phyloP scores from a whole-genome alignment of 805 yeast genomes.

The Candida silvatica region DNA sequence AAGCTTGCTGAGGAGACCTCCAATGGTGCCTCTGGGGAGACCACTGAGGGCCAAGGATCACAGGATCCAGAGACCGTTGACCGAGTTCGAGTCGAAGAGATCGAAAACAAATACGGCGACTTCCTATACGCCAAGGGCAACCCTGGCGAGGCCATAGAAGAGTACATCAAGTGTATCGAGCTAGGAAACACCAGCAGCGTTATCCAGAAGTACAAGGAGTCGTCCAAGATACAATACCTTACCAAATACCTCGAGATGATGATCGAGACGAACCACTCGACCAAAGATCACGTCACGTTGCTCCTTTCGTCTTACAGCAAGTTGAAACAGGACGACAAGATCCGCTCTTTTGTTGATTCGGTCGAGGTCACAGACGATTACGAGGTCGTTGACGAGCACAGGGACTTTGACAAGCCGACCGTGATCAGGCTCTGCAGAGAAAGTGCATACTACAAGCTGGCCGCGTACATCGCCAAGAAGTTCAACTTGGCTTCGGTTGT shows the following conservation, averaged over 20 bases:
- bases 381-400: slow-evolving; percentile 25
- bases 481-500: slow-evolving; percentile 67
- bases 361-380: slow-evolving; percentile 26
- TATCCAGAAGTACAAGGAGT: slow-evolving; percentile 71
- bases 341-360: slow-evolving; percentile 45
- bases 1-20: slow-evolving; percentile 40
- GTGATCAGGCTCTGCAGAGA: slow-evolving; percentile 67
- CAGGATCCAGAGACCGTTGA: slow-evolving; percentile 14
- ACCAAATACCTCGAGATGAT: slow-evolving; percentile 57
- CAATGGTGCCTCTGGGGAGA: no score
- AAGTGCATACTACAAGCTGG: slow-evolving; percentile 56
- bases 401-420: slow-evolving; percentile 57
- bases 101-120: slow-evolving; percentile 61
- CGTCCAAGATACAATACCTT: slow-evolving; percentile 58
- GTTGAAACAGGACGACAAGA: slow-evolving; percentile 49
- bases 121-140: slow-evolving; percentile 59
- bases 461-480: slow-evolving; percentile 59
- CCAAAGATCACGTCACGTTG: slow-evolving; percentile 76
- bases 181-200: slow-evolving; percentile 63
- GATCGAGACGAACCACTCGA: slow-evolving; percentile 45
- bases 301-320: slow-evolving; percentile 76
- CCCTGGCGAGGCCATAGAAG: slow-evolving; percentile 60
- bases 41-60: no score
- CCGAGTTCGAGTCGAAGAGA: slow-evolving; percentile 22
- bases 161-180: slow-evolving; percentile 44